Evolutionary conservation across 331 rosid genomes (phyloP).

Genomic region (Rhamnella rubrinervis): DNA sequence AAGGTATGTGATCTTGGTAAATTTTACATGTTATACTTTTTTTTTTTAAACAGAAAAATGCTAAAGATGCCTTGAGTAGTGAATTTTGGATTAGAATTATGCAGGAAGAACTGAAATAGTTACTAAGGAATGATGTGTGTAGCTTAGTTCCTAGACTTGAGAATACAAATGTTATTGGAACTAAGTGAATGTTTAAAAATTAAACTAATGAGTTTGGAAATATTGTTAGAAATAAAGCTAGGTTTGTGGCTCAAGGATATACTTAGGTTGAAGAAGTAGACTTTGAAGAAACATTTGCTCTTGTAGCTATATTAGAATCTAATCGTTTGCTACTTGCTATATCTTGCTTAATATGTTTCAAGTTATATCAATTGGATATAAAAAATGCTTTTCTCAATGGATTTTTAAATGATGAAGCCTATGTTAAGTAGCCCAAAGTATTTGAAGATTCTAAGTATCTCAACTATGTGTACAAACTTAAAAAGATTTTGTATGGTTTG

Average conservation of each 20-base stretch:
- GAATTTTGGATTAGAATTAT: no score
- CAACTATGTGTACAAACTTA: not conserved
- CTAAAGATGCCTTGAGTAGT: no score
- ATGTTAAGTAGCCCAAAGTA: not conserved
- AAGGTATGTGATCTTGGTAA: no score
- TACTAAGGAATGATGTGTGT: not conserved
- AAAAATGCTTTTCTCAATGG: not conserved
- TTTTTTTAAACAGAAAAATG: no score
- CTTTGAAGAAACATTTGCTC: not conserved
- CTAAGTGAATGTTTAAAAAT: not conserved
- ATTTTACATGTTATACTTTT: no score
- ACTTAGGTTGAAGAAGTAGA: not conserved
- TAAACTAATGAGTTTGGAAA: not conserved
- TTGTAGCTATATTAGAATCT: not conserved
- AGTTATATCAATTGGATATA: not conserved
- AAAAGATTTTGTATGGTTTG: not conserved
- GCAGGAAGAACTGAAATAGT: not conserved
- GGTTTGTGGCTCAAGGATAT: no score
- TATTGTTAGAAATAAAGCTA: not conserved
- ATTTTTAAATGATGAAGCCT: not conserved
- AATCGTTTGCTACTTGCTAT: not conserved
- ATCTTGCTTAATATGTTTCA: not conserved
- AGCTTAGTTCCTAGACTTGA: not conserved
- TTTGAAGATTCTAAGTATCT: not conserved
- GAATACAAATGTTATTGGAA: not conserved